These are phyloP conservation scores for Cyclotella sp. DNA, from an alignment of 108 stramenopile genomes.

Conservation along the genomic window DNA sequence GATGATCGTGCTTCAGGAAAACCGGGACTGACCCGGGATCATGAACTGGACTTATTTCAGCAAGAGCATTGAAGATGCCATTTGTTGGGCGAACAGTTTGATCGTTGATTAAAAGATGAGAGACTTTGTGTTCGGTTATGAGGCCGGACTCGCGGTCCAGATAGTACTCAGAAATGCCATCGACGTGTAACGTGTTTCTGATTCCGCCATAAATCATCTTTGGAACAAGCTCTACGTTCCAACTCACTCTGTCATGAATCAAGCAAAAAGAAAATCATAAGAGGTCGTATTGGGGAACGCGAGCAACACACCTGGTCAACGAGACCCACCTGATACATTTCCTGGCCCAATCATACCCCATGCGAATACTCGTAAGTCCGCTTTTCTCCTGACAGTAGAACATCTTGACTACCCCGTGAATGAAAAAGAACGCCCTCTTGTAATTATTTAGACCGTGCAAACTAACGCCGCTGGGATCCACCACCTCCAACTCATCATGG, in stretches of 20 bases:
- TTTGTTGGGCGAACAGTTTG: constrained; percentile 63
- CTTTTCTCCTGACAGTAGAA: constrained; percentile 79
- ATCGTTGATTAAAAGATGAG: constrained; percentile 76
- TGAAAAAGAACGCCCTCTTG: constrained; percentile 63
- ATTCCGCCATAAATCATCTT: constrained; percentile 72
- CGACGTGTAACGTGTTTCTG: constrained; percentile 72
- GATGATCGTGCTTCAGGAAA: constrained; percentile 4
- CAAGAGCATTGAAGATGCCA: constrained; percentile 70
- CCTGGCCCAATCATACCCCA: constrained; percentile 79
- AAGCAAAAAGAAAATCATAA: not conserved
- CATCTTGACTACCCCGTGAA: constrained; percentile 73
- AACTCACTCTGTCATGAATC: constrained; percentile 54
- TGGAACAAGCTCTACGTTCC: constrained; percentile 85
- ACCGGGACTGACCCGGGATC: constrained; percentile 48
- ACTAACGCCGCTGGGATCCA: constrained; percentile 81
- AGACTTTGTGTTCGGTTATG: constrained; percentile 76
- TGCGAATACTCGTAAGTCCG: constrained; percentile 57
- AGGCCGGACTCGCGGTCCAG: constrained; percentile 66
- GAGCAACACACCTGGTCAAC: not conserved
- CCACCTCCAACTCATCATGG: constrained; percentile 58
- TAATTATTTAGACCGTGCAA: constrained; percentile 77
- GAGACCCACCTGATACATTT: constrained; percentile 67
- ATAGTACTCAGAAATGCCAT: constrained; percentile 85
- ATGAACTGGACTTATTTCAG: constrained; percentile 34
- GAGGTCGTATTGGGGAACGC: not conserved